These are phyloP conservation scores for Podosphaera fusca DNA, from an alignment of 2,329 filamentous ascomycete genomes.

Conservation along the genomic window DNA sequence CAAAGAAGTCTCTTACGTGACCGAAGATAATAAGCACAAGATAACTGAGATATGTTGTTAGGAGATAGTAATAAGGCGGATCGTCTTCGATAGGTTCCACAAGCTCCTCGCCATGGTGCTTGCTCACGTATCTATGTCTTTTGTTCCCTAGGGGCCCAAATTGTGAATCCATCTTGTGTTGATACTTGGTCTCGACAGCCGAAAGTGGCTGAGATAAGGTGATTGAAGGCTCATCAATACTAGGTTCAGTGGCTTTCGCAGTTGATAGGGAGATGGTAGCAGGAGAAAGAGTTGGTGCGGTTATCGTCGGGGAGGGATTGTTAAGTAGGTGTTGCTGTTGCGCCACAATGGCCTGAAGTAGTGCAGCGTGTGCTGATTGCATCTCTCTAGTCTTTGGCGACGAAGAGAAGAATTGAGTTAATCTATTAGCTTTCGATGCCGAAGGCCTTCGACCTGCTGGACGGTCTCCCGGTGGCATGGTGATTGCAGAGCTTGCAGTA, in stretches of 20 bases:
- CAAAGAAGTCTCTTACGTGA: constrained; percentile 91
- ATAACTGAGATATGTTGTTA: constrained; percentile 97
- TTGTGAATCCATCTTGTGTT: constrained; percentile 64
- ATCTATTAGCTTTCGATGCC: constrained; percentile 47
- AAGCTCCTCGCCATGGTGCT: constrained; percentile 60
- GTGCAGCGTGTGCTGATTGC: constrained; percentile 39
- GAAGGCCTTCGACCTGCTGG: constrained; percentile 28
- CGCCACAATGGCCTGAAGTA: constrained; percentile 35
- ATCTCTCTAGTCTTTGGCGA: constrained; percentile 54
- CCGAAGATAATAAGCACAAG: constrained; percentile 87
- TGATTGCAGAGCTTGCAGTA: constrained; percentile 12
- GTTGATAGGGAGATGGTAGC: constrained; percentile 85
- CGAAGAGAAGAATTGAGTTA: constrained; percentile 63
- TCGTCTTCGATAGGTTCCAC: constrained; percentile 77
- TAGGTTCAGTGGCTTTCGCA: constrained; percentile 52
- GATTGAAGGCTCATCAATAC: constrained; percentile 47
- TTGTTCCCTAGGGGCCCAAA: constrained; percentile 68
- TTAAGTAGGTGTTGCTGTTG: constrained; percentile 31
- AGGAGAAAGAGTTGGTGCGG: constrained; percentile 50
- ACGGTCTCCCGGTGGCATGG: constrained; percentile 11
- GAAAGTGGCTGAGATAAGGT: constrained; percentile 76
- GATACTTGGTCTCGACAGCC: constrained; percentile 53
- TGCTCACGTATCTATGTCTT: constrained; percentile 72
- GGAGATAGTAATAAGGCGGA: constrained; percentile 85
- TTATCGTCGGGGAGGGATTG: constrained; percentile 37